Evolutionary conservation across 108 stramenopile genomes (phyloP).

Genomic region (Pseudonitzschia multiseries): DNA sequence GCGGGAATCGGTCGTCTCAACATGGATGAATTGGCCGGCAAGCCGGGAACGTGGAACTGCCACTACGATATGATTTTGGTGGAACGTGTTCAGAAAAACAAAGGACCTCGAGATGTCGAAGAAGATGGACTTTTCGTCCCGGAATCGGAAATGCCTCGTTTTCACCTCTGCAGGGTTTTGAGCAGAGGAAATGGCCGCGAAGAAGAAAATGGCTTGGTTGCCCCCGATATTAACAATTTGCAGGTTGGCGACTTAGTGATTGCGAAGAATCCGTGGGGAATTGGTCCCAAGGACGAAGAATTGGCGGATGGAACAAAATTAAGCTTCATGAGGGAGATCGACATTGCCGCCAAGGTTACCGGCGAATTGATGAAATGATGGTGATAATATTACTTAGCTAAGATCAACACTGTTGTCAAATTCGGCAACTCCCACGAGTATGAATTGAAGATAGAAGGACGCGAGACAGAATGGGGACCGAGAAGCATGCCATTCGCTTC

Average conservation of each 20-base stretch:
- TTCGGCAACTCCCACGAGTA: too few species aligned
- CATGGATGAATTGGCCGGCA: conserved; percentile 44
- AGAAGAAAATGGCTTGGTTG: conserved; percentile 80
- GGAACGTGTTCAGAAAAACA: conserved; percentile 77
- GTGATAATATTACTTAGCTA: neutral
- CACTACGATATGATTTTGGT: conserved; percentile 87
- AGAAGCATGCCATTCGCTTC: too few species aligned
- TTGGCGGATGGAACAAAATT: conserved; percentile 84
- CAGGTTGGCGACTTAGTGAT: conserved; percentile 75
- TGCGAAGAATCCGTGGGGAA: conserved; percentile 92
- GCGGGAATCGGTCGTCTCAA: conserved; percentile 74
- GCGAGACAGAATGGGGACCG: too few species aligned
- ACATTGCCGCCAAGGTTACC: conserved; percentile 79
- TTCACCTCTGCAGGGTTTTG: conserved; percentile 77
- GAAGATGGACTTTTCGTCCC: conserved; percentile 73
- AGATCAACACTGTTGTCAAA: neutral
- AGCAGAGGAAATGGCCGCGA: conserved; percentile 80
- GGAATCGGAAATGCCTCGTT: conserved; percentile 76
- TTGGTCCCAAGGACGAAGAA: conserved; percentile 91
- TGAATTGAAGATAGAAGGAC: too few species aligned
- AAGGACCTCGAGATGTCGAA: conserved; percentile 29
- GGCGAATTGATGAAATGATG: conserved; percentile 37
- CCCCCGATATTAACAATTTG: conserved; percentile 70
- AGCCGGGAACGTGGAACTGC: conserved; percentile 46
- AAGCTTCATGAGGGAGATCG: conserved; percentile 73